Conservation (phyloP, 2,329 filamentous ascomycete species). For the Aureobasidium sp. region DNA sequence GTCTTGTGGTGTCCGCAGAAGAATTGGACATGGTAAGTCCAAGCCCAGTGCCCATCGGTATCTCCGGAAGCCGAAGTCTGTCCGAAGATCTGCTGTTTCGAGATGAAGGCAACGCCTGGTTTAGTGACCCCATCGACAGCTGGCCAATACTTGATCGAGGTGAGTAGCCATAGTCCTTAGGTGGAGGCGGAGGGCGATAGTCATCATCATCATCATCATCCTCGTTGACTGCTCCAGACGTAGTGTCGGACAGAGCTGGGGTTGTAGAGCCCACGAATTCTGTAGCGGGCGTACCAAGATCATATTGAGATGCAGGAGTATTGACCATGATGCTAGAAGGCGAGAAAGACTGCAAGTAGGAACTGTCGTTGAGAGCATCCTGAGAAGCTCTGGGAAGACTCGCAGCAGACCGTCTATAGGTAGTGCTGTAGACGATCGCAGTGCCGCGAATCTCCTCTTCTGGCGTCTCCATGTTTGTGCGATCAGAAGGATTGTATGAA, state of each 20-base stretch:
- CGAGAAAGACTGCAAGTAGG: conserved; percentile 1
- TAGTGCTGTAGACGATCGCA: conserved; percentile 7
- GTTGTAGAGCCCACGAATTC: conserved; percentile 3
- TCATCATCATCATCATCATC: conserved; percentile 28
- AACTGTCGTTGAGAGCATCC: conserved; percentile 1
- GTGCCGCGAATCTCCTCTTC: conserved; percentile 4
- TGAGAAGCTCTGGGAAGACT: conserved; percentile 5
- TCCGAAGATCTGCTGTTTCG: conserved; percentile 1
- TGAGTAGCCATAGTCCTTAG: conserved; percentile 33
- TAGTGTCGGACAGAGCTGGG: neutral
- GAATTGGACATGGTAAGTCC: conserved; percentile 32
- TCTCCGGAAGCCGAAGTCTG: conserved; percentile 29
- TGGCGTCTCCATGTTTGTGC: conserved; percentile 1
- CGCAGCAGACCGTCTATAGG: conserved; percentile 2
- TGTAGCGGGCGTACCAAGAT: neutral
- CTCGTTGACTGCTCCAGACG: conserved; percentile 19
- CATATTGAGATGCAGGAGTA: conserved; percentile 7
- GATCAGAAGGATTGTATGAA: conserved; percentile 4
- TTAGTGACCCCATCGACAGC: conserved; percentile 15
- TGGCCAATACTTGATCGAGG: conserved; percentile 23
- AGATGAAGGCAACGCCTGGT: neutral
- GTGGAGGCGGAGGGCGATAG: conserved; percentile 32
- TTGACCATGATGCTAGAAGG: conserved; percentile 11
- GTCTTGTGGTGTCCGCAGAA: conserved; percentile 21
- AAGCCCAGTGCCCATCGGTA: conserved; percentile 30